Conservation (phyloP, 140 eudicot species). For the Eryngium alpinum region DNA sequence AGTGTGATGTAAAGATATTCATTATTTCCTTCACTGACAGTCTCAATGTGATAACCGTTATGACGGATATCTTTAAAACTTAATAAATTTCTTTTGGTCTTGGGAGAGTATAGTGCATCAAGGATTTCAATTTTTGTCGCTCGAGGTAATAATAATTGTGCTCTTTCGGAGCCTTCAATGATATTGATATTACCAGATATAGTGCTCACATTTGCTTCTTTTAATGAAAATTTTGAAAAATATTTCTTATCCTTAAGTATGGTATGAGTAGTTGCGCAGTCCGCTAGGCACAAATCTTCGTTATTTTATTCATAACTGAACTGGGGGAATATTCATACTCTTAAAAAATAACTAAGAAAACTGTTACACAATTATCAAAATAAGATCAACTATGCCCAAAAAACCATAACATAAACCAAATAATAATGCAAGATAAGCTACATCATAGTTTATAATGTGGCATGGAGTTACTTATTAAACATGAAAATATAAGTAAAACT, state of each 20-base stretch:
- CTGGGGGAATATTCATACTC: too few species aligned
- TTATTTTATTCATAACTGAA: not conserved
- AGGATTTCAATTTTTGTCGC: not conserved
- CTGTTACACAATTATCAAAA: too few species aligned
- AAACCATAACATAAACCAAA: too few species aligned
- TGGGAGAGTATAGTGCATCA: not conserved
- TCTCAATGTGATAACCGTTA: not conserved
- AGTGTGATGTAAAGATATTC: not conserved
- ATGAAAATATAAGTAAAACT: too few species aligned
- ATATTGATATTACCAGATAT: not conserved
- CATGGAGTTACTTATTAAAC: too few species aligned
- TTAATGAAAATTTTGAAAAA: not conserved
- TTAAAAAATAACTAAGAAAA: too few species aligned
- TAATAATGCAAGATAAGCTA: too few species aligned
- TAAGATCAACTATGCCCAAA: too few species aligned
- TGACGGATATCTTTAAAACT: not conserved
- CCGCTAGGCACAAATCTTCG: not conserved
- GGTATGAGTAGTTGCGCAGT: not conserved
- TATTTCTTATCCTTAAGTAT: too few species aligned
- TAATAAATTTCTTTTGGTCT: not conserved
- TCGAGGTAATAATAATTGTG: not conserved
- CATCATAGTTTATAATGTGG: too few species aligned
- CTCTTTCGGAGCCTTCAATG: not conserved
- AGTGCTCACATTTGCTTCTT: not conserved
- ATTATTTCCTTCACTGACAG: too few species aligned